A percentile compares a stretch with the other conserved stretches of the same genome.
Conservation (phyloP, 2,329 filamentous ascomycete species). For the Xylariaceae sp. region DNA sequence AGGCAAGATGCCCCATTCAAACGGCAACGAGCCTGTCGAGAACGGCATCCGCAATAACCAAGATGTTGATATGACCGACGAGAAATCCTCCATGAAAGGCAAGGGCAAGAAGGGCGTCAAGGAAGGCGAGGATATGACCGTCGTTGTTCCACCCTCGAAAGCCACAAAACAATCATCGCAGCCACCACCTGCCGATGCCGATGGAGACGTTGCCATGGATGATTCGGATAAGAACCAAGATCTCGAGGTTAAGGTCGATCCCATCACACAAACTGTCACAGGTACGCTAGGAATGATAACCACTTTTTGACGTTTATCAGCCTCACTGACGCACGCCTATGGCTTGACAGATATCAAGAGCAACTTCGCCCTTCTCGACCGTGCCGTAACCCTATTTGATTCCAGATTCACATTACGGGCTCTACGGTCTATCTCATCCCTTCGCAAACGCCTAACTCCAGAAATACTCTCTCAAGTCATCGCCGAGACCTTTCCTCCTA, state of each 20-base stretch:
- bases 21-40: slow-evolving; percentile 72
- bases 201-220: slow-evolving; percentile 76
- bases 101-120: slow-evolving; percentile 68
- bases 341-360: slow-evolving; percentile 79
- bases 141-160: slow-evolving; percentile 78
- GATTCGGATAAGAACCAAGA: slow-evolving; percentile 59
- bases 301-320: not conserved
- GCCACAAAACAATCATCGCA: slow-evolving; percentile 62
- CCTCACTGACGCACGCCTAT: slow-evolving; percentile 8
- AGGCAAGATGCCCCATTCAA: slow-evolving; percentile 74
- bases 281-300: slow-evolving; percentile 48
- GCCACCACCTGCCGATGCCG: slow-evolving; percentile 62
- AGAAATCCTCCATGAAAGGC: slow-evolving; percentile 63
- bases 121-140: slow-evolving; percentile 80
- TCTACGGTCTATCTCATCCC: slow-evolving; percentile 90
- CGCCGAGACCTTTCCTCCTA: slow-evolving; percentile 75
- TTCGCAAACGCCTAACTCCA: slow-evolving; percentile 87
- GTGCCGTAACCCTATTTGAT: slow-evolving; percentile 91
- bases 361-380: slow-evolving; percentile 90
- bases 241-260: slow-evolving; percentile 63
- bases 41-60: slow-evolving; percentile 71
- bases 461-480: slow-evolving; percentile 83
- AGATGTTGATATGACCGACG: slow-evolving; percentile 75
- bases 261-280: slow-evolving; percentile 63
- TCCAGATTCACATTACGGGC: slow-evolving; percentile 93